phyloP scores from a whole-genome alignment of 495 filamentous ascomycete species.

The Talaromyces adpressus region DNA sequence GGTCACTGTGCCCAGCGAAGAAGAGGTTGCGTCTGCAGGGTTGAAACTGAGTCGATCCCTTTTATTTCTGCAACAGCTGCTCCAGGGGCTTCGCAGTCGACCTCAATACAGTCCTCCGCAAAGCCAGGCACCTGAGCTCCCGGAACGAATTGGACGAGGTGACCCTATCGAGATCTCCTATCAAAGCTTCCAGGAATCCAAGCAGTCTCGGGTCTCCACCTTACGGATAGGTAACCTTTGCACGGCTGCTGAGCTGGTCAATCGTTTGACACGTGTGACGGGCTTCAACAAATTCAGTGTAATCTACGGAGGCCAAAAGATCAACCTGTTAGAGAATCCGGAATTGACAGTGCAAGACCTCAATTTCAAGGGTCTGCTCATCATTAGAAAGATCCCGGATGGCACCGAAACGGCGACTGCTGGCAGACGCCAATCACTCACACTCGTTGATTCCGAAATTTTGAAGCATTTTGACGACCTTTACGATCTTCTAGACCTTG shows the following conservation, averaged over 20 bases:
- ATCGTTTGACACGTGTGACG: constrained; percentile 55
- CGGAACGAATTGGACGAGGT: constrained; percentile 41
- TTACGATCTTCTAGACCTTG: constrained; percentile 71
- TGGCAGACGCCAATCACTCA: constrained; percentile 28
- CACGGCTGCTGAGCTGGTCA: constrained; percentile 58
- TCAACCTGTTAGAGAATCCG: constrained; percentile 37
- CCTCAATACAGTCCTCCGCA: constrained; percentile 46
- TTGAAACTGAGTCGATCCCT: constrained; percentile 61
- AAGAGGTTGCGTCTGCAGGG: constrained; percentile 43
- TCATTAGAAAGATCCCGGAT: constrained; percentile 41
- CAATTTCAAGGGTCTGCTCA: constrained; percentile 50
- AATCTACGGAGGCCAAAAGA: constrained; percentile 42
- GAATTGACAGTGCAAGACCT: constrained; percentile 32
- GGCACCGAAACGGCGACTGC: constrained; percentile 21
- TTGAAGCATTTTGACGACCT: constrained; percentile 80
- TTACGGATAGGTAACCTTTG: constrained; percentile 62
- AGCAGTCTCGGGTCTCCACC: constrained; percentile 46
- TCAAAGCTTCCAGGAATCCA: constrained; percentile 60
- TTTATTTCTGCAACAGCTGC: constrained; percentile 48
- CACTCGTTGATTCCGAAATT: constrained; percentile 63
- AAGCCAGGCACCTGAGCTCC: constrained; percentile 28
- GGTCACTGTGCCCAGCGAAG: constrained; percentile 36
- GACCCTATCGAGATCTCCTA: constrained; percentile 61
- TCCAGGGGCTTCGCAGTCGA: constrained; percentile 45
- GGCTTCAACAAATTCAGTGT: constrained; percentile 62